phyloP scores from a whole-genome alignment of 2,329 filamentous ascomycete species.

The Fusarium sp. region DNA sequence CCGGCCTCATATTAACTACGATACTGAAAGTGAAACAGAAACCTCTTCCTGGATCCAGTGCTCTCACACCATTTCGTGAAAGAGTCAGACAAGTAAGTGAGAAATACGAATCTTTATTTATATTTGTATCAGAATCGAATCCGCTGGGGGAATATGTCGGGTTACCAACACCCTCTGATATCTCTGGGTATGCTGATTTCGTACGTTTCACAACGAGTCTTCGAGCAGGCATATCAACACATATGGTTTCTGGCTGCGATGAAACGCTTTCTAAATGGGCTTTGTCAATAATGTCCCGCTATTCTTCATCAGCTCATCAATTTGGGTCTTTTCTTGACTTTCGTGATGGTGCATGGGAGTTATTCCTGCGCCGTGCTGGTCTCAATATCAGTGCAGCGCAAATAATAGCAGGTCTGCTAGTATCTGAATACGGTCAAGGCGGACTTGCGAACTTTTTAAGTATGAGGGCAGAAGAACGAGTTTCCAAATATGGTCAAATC shows the following conservation, averaged over 20 bases:
- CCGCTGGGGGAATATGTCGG: slow-evolving; percentile 51
- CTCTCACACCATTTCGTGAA: slow-evolving; percentile 59
- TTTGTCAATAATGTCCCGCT: slow-evolving; percentile 58
- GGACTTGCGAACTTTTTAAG: slow-evolving; percentile 45
- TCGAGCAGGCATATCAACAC: slow-evolving; percentile 49
- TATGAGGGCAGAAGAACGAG: slow-evolving; percentile 41
- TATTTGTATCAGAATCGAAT: slow-evolving; percentile 70
- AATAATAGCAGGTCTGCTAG: slow-evolving; percentile 42
- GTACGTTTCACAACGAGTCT: slow-evolving; percentile 57
- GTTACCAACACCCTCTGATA: slow-evolving; percentile 51
- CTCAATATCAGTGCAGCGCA: slow-evolving; percentile 50
- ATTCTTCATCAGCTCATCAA: slow-evolving; percentile 41
- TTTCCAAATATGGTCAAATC: slow-evolving; percentile 35
- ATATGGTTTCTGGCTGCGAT: slow-evolving; percentile 60
- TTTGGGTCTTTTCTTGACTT: slow-evolving; percentile 48
- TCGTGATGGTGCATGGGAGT: slow-evolving; percentile 53
- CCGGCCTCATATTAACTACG: slow-evolving; percentile 74
- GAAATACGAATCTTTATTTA: slow-evolving; percentile 72
- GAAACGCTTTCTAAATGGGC: slow-evolving; percentile 64
- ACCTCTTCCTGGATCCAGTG: slow-evolving; percentile 63
- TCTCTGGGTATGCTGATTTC: slow-evolving; percentile 58
- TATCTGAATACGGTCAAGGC: slow-evolving; percentile 32
- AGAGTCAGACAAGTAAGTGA: slow-evolving; percentile 60
- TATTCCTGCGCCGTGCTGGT: slow-evolving; percentile 47
- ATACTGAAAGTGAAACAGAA: slow-evolving; percentile 77